Base-by-base conservation (phyloP, 169 alveolate genomes). In the Eimeria nieschulzi region DNA sequence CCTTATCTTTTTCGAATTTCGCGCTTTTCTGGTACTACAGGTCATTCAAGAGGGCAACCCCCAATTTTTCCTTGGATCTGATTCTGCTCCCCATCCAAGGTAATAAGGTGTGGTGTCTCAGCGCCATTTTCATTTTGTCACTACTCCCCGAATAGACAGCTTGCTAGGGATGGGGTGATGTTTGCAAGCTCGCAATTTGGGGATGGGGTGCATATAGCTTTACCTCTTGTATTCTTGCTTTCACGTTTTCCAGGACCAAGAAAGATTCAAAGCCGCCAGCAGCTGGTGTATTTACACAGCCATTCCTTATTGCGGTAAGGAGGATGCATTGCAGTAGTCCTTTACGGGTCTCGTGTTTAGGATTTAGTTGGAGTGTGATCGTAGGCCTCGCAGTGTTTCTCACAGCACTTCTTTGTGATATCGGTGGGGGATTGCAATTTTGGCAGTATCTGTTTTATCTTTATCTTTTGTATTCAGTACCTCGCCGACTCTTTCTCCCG, bases 71-170 rank as follows among this genome's bases (percentile, higher is more conserved):
- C 93, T 93, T 39, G 95, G 95, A 51, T 90, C 94, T 55, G 95
- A 93, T 26, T 93, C 95, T 2, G 95, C 95, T 51, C 95, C 95
- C 25, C 95, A 93, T 73, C 91, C 92, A 54, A 59, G 80, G 91
- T 33, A 46, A 46, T 15, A 1, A 19, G 82, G 56, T 12, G 63
- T 15, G 51, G 2, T 17, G 56, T 33, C 26, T 19, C 21, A 19
- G 82, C 3, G 46, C 46, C 46, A 33, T 33, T 33, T 33, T 33
- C n/a, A 33, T 33, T 33, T 33, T 33, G 46, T 33, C 46, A 33
- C 46, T 33, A 3, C 46, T 33, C 46, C 46, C 46, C 46, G 46
- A 33, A 33, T 33, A 33, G 46, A 33, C 46, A 33, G 3, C 46
- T 33, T 33, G 46, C 46, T 33, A 33, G 46, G 46, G 46, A 33